A percentile compares a stretch with the other conserved stretches of the same genome.
phyloP scores from a whole-genome alignment of 2,329 filamentous ascomycete species.

The Fusarium sambucinum region DNA sequence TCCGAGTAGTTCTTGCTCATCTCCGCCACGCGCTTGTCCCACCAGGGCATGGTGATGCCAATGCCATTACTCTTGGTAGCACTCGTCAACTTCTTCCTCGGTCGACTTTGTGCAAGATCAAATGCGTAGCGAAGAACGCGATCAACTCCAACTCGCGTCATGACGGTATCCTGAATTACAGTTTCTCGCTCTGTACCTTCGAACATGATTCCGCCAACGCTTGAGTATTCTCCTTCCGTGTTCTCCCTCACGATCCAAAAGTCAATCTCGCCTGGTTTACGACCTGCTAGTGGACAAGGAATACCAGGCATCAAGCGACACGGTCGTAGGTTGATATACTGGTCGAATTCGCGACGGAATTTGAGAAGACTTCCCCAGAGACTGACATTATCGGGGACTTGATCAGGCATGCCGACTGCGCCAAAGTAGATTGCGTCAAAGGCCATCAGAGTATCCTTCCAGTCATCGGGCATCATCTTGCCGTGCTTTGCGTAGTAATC shows the following conservation, averaged over 20 bases:
- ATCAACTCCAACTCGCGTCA: conserved; percentile 71
- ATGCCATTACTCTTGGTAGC: conserved; percentile 77
- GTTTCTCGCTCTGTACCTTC: conserved; percentile 69
- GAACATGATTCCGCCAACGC: conserved; percentile 73
- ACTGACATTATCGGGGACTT: conserved; percentile 74
- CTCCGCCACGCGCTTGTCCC: conserved; percentile 70
- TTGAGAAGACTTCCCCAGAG: conserved; percentile 76
- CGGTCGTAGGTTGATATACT: conserved; percentile 76
- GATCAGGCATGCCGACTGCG: conserved; percentile 68
- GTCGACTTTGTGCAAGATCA: conserved; percentile 68
- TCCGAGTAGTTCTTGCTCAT: conserved; percentile 69
- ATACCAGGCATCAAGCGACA: conserved; percentile 72
- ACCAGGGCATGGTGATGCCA: conserved; percentile 75
- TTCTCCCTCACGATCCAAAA: conserved; percentile 77
- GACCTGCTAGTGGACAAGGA: conserved; percentile 65
- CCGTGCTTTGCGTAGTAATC: conserved; percentile 65
- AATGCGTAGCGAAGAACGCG: conserved; percentile 74
- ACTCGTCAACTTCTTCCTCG: conserved; percentile 71
- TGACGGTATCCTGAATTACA: conserved; percentile 72
- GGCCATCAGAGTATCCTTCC: conserved; percentile 65
- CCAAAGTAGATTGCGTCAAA: conserved; percentile 78
- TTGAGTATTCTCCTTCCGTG: conserved; percentile 75
- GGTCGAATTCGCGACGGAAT: conserved; percentile 75
- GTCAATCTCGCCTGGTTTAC: conserved; percentile 70
- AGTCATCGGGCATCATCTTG: conserved; percentile 58